phyloP scores from a whole-genome alignment of 371 early-diverging fungal genomes.

The Actinomucor elegans region DNA sequence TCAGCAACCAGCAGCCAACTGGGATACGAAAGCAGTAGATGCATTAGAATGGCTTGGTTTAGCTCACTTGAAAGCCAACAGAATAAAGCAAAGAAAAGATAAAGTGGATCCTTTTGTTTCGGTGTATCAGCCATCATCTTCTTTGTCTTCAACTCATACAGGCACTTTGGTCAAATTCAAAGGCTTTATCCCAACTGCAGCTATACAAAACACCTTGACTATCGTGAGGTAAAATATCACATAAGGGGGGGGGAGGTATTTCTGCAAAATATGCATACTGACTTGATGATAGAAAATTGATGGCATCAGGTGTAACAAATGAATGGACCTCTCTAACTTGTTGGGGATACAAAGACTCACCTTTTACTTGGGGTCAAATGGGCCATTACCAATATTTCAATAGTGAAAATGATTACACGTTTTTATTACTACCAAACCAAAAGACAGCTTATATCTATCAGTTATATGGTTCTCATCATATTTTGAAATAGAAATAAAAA shows the following conservation, averaged over 20 bases:
- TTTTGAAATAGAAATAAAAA: background rate
- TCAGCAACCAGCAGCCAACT: constrained; percentile 19
- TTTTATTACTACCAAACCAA: constrained; percentile 40
- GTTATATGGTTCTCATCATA: constrained; percentile 25
- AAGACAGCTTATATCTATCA: constrained; percentile 17
- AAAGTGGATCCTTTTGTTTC: constrained; percentile 49
- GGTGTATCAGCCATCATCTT: constrained; percentile 46
- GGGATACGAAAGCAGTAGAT: constrained; percentile 41
- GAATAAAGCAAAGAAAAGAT: constrained; percentile 25
- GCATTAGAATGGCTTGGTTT: constrained; percentile 68
- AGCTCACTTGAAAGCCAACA: constrained; percentile 48
- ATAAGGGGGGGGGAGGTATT: background rate
- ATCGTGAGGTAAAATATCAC: constrained; percentile 36
- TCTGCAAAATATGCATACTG: background rate
- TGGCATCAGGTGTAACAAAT: constrained; percentile 10
- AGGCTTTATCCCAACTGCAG: constrained; percentile 35
- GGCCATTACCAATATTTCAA: constrained; percentile 52
- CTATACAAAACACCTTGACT: constrained; percentile 32
- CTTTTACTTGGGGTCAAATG: constrained; percentile 55
- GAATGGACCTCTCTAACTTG: constrained; percentile 62
- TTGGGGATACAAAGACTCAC: constrained; percentile 71
- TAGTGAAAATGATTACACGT: constrained; percentile 65
- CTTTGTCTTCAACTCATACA: constrained; percentile 14
- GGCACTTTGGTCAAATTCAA: constrained; percentile 32
- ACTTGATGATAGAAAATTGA: constrained; percentile 26